These are phyloP conservation scores for Gamsiella multidivaricata DNA, from an alignment of 192 early-diverging fungal genomes.

Conservation along the genomic window DNA sequence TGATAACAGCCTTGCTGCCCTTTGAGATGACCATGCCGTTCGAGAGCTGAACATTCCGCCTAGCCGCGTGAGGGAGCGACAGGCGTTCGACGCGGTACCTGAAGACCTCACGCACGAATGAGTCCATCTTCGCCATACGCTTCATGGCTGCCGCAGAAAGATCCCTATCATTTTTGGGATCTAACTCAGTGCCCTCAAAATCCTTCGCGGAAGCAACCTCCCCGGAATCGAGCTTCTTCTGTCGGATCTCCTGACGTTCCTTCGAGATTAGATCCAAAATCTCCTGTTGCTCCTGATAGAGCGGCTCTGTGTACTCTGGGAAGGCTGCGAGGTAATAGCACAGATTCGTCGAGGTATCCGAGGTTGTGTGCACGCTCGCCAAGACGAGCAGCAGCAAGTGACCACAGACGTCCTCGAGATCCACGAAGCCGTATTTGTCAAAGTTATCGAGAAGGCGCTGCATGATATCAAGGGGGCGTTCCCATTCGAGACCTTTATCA, in stretches of 20 bases:
- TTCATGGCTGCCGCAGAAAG: constrained; percentile 36
- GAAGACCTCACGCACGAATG: constrained; percentile 54
- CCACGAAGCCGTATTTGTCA: constrained; percentile 48
- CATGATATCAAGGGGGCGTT: constrained; percentile 45
- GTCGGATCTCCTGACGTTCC: constrained; percentile 28
- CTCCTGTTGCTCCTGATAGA: constrained; percentile 50
- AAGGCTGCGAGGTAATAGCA: constrained; percentile 45
- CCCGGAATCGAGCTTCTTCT: constrained; percentile 1
- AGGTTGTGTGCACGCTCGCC: constrained; percentile 55
- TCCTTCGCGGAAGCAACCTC: neutral
- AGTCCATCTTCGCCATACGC: constrained; percentile 55
- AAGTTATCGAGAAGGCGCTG: constrained; percentile 48
- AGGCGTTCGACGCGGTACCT: constrained; percentile 29
- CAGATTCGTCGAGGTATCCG: constrained; percentile 33
- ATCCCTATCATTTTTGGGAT: constrained; percentile 27
- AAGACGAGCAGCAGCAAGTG: constrained; percentile 50
- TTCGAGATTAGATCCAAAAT: constrained; percentile 21
- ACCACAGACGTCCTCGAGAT: constrained; percentile 46
- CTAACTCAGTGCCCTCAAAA: constrained; percentile 17
- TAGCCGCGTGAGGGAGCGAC: constrained; percentile 9
- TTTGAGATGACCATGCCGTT: constrained; percentile 46
- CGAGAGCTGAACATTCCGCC: constrained; percentile 36
- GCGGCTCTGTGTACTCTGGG: constrained; percentile 29
- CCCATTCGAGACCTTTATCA: constrained; percentile 9
- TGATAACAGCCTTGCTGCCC: constrained; percentile 21